Evolutionary conservation across 257 asterid species (phyloP).

Genomic region (Solanum pinnatisectum): DNA sequence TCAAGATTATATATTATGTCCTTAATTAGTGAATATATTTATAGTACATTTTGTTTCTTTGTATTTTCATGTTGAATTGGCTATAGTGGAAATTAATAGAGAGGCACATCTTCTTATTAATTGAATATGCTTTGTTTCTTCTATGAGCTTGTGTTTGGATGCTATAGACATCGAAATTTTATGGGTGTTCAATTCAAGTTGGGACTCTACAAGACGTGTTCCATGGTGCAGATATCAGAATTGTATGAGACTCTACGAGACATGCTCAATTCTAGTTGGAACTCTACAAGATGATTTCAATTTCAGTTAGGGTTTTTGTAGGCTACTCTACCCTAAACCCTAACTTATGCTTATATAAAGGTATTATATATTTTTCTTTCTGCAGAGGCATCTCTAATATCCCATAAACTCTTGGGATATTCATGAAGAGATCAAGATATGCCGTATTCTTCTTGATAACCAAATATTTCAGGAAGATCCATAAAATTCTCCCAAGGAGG

Average conservation of each 20-base stretch:
- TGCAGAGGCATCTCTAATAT: too few species aligned
- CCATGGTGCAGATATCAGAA: neutral
- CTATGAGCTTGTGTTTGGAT: neutral
- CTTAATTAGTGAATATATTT: constrained; percentile 8
- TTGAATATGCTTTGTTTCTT: neutral
- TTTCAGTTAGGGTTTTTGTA: too few species aligned
- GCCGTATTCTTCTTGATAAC: neutral
- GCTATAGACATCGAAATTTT: neutral
- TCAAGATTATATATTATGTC: constrained; percentile 23
- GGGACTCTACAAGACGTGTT: neutral
- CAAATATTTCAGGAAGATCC: neutral
- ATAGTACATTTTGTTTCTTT: neutral
- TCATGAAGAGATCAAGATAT: neutral
- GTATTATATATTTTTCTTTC: neutral
- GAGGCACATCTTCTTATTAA: neutral
- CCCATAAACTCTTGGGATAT: neutral
- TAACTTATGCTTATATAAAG: neutral
- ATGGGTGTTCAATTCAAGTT: accelerated
- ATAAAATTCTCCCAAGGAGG: neutral
- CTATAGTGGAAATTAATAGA: neutral
- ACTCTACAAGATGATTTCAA: neutral
- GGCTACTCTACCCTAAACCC: too few species aligned
- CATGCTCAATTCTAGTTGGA: neutral
- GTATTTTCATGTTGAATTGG: neutral
- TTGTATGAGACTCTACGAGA: neutral